Percentiles rank a stretch among this genome's conserved stretches.
phyloP scores from a whole-genome alignment of 768 basidiomycete species.

The Suillus occidentalis region DNA sequence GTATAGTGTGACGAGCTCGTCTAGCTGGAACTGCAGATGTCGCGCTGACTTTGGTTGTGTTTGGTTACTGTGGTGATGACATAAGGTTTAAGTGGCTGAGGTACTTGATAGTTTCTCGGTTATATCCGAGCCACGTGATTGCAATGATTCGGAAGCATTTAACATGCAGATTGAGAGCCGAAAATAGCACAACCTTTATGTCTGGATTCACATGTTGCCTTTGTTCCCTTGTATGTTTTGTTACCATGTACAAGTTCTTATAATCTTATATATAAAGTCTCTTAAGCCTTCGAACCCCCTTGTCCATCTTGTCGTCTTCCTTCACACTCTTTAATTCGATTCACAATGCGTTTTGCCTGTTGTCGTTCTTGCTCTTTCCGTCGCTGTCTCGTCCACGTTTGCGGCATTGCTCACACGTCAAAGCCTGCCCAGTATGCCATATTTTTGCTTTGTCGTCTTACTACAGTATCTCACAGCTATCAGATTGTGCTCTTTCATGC shows the following conservation, averaged over 20 bases:
- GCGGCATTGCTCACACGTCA: slow-evolving; percentile 23
- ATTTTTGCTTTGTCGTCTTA: slow-evolving; percentile 2
- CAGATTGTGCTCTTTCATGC: slow-evolving; percentile 57
- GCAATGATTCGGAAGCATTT: neutral
- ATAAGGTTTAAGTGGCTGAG: slow-evolving; percentile 61
- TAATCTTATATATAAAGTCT: neutral
- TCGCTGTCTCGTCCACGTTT: slow-evolving; percentile 15
- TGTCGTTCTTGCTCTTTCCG: slow-evolving; percentile 16
- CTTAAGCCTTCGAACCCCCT: neutral
- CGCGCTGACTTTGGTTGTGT: slow-evolving; percentile 40
- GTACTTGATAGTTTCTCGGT: slow-evolving; percentile 39
- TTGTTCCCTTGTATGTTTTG: slow-evolving; percentile 9
- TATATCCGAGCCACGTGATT: slow-evolving; percentile 25
- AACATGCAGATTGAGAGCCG: neutral
- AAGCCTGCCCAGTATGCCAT: slow-evolving; percentile 23
- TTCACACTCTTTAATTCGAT: slow-evolving; percentile 6
- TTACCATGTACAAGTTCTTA: neutral
- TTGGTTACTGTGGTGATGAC: slow-evolving; percentile 38
- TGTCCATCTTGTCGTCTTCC: neutral
- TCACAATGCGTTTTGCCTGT: slow-evolving; percentile 21
- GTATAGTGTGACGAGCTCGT: slow-evolving; percentile 36
- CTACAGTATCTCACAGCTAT: neutral
- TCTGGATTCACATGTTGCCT: neutral
- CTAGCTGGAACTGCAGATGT: slow-evolving; percentile 23
- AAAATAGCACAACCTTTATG: neutral